These are phyloP conservation scores for Sordaria brevicollis DNA, from an alignment of 495 filamentous ascomycete genomes.

Conservation along the genomic window DNA sequence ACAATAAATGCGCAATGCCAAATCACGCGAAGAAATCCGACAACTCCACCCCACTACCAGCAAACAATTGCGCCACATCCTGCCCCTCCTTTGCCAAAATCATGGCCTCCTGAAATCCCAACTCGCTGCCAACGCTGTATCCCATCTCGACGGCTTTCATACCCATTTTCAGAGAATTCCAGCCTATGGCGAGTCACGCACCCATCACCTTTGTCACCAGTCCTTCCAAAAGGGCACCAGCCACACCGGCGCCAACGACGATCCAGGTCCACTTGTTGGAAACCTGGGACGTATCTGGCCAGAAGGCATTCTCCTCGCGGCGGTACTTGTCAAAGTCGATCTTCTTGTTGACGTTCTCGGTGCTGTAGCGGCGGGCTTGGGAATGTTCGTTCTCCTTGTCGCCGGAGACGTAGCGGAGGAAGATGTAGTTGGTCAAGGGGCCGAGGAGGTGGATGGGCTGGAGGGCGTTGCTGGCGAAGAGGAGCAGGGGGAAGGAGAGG, in stretches of 20 bases:
- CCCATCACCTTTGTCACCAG: neutral
- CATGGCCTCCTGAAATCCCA: neutral
- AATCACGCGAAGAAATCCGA: neutral
- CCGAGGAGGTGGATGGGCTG: constrained; percentile 44
- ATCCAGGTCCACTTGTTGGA: constrained; percentile 45
- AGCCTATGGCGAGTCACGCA: neutral
- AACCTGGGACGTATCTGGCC: constrained; percentile 38
- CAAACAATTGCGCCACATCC: neutral
- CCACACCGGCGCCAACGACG: constrained; percentile 35
- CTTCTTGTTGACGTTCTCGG: constrained; percentile 37
- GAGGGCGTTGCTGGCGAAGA: constrained; percentile 41
- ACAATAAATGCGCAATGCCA: neutral
- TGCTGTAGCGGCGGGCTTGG: constrained; percentile 39
- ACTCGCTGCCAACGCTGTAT: neutral
- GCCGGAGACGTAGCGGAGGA: constrained; percentile 44
- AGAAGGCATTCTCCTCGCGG: constrained; percentile 47
- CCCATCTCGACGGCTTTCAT: neutral
- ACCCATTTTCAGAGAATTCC: neutral
- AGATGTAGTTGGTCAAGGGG: constrained; percentile 46
- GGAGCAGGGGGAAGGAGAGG: constrained; percentile 35
- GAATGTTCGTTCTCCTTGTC: constrained; percentile 42
- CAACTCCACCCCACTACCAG: neutral
- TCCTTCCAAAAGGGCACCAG: constrained; percentile 18
- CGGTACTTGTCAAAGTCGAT: constrained; percentile 38
- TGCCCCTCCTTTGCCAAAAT: neutral